Conservation (phyloP, 1,284 basidiomycete species). For the Mycena sp. region DNA sequence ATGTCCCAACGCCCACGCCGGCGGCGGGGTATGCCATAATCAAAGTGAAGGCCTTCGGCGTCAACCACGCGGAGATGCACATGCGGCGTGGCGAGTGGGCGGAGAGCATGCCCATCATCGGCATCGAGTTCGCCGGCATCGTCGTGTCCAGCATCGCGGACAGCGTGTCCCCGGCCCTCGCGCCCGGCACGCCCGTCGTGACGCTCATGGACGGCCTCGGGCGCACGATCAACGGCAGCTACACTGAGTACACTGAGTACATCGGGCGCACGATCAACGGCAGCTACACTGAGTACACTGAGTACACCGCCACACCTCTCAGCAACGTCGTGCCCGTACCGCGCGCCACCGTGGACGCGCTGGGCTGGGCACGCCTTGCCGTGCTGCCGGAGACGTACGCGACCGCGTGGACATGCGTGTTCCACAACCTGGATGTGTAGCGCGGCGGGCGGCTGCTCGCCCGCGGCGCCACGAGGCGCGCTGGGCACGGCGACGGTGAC, state of each 20-base stretch:
- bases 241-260: slow-evolving; percentile 25
- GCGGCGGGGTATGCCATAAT: slow-evolving; percentile 19
- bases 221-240: slow-evolving; percentile 21
- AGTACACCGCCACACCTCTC: slow-evolving; percentile 14
- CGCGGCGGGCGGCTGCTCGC: slow-evolving; percentile 24
- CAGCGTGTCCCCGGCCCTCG: neutral
- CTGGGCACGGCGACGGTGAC: slow-evolving; percentile 27
- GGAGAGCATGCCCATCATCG: slow-evolving; percentile 26
- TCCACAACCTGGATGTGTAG: slow-evolving; percentile 25
- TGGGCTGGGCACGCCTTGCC: slow-evolving; percentile 24
- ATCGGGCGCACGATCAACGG: slow-evolving; percentile 23
- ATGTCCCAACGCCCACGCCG: slow-evolving; percentile 14
- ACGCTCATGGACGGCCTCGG: slow-evolving; percentile 25
- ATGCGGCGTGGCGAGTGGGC: slow-evolving; percentile 28
- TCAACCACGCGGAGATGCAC: slow-evolving; percentile 29
- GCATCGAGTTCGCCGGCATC: slow-evolving; percentile 25
- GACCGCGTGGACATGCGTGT: slow-evolving; percentile 30
- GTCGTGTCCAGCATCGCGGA: slow-evolving; percentile 11
- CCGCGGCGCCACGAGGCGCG: slow-evolving; percentile 29
- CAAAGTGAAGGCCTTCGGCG: slow-evolving; percentile 23
- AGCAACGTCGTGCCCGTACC: slow-evolving; percentile 21
- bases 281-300: slow-evolving; percentile 22
- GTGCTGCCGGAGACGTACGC: slow-evolving; percentile 31
- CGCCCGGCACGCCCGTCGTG: slow-evolving; percentile 17
- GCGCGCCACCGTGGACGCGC: slow-evolving; percentile 2